phyloP scores from a whole-genome alignment of 352 stramenopile genomes.

The Pilasporangium apinafurcum region DNA sequence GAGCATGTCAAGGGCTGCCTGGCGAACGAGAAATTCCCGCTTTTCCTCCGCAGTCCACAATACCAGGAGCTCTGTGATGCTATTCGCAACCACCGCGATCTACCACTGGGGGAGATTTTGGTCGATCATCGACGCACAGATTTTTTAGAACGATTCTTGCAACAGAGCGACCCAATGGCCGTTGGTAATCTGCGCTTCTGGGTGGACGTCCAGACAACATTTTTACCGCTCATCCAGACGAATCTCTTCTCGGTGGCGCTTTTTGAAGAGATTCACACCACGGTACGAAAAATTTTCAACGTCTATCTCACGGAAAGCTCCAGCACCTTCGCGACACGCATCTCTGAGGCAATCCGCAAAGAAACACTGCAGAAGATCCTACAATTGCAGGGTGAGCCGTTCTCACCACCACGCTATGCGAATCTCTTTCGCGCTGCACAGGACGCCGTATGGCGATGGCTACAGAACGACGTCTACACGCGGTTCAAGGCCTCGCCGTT shows the following conservation, averaged over 20 bases:
- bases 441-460: conserved; percentile 67
- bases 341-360: conserved; percentile 47
- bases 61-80: conserved; percentile 51
- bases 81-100: conserved; percentile 37
- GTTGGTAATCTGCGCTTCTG: conserved; percentile 67
- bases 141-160: conserved; percentile 47
- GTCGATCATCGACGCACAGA: conserved; percentile 44
- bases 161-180: conserved; percentile 11
- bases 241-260: conserved; percentile 56
- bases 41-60: conserved; percentile 35
- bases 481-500: conserved; percentile 50
- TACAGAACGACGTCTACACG: conserved; percentile 52
- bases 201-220: conserved; percentile 67
- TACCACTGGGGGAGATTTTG: conserved; percentile 61
- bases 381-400: conserved; percentile 64
- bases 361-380: conserved; percentile 64
- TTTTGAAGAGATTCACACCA: conserved; percentile 66
- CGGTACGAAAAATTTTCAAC: conserved; percentile 63
- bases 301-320: conserved; percentile 41
- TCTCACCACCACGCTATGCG: conserved; percentile 62
- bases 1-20: conserved; percentile 35
- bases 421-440: conserved; percentile 65
- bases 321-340: conserved; percentile 15
- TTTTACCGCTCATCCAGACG: conserved; percentile 61
- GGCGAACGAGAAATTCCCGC: conserved; percentile 40